Evolutionary conservation across 2,329 filamentous ascomycete genomes (phyloP).

Genomic region (Trichophyton equinum): DNA sequence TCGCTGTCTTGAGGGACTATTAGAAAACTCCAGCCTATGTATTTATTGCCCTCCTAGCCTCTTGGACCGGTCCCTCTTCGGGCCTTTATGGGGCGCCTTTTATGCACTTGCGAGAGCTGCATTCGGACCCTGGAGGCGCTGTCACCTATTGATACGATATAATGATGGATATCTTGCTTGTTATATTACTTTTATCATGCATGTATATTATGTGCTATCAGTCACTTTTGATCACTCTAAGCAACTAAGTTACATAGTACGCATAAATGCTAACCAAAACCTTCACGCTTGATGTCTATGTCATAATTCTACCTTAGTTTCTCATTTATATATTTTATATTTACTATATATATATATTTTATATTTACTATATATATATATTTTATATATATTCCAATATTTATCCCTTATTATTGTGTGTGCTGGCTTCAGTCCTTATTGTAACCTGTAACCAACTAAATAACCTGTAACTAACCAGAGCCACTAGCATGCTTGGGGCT

Average conservation of each 20-base stretch:
- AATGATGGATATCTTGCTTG: constrained; percentile 3
- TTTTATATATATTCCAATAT: neutral
- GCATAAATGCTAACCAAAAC: neutral
- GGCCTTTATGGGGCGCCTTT: neutral
- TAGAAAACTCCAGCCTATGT: constrained; percentile 21
- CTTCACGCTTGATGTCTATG: neutral
- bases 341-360: neutral
- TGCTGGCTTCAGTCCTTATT: neutral
- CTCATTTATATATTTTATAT: neutral
- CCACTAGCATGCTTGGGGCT: neutral
- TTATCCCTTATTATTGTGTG: neutral
- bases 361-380: neutral
- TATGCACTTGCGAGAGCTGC: neutral
- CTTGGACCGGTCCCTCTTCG: neutral
- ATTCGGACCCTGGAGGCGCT: neutral
- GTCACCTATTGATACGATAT: neutral
- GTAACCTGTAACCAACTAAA: neutral
- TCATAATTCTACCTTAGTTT: neutral
- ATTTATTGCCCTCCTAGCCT: neutral
- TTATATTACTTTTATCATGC: neutral
- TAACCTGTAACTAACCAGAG: too few relatives aligned
- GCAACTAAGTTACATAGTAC: neutral
- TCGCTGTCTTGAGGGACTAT: constrained; percentile 71
- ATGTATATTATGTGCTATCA: neutral
- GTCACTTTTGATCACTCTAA: neutral